Evolutionary conservation across 2,329 filamentous ascomycete genomes (phyloP).

Genomic region (Penicillium sp.): DNA sequence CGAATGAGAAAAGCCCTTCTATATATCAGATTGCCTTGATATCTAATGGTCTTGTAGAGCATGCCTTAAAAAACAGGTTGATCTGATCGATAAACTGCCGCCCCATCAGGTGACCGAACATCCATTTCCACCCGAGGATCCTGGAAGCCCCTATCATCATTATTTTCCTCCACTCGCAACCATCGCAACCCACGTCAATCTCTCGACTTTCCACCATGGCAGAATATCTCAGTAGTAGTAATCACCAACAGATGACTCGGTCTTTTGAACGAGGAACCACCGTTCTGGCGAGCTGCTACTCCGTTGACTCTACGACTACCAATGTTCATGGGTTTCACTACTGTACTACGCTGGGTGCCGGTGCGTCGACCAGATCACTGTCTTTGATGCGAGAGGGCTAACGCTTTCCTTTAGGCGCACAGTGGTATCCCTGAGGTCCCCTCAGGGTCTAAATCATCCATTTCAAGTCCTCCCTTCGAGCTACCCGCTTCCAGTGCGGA

Average conservation of each 20-base stretch:
- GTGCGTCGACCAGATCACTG: constrained; percentile 42
- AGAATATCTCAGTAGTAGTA: constrained; percentile 67
- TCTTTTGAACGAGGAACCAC: constrained; percentile 50
- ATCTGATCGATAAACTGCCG: too few species aligned
- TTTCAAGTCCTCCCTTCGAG: constrained; percentile 83
- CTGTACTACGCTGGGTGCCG: constrained; percentile 85
- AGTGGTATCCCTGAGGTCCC: constrained; percentile 95
- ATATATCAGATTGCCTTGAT: too few species aligned
- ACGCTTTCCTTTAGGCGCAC: constrained; percentile 54
- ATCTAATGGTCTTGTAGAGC: too few species aligned
- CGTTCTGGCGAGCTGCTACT: constrained; percentile 87
- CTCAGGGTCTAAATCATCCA: constrained; percentile 77
- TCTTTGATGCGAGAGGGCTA: constrained; percentile 2
- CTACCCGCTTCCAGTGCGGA: constrained; percentile 60
- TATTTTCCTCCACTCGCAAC: background rate
- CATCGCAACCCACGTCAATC: constrained; percentile 6
- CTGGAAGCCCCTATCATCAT: too few species aligned
- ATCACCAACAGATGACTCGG: constrained; percentile 56
- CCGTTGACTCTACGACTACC: constrained; percentile 64
- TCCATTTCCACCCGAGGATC: constrained; percentile 1
- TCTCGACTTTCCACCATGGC: constrained; percentile 26
- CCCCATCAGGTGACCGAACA: constrained; percentile 1
- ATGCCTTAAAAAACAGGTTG: too few species aligned
- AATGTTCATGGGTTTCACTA: constrained; percentile 82
- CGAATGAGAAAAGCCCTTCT: too few species aligned